Evolutionary conservation across 352 stramenopile genomes (phyloP).

Genomic region (Pythium scleroteichum): DNA sequence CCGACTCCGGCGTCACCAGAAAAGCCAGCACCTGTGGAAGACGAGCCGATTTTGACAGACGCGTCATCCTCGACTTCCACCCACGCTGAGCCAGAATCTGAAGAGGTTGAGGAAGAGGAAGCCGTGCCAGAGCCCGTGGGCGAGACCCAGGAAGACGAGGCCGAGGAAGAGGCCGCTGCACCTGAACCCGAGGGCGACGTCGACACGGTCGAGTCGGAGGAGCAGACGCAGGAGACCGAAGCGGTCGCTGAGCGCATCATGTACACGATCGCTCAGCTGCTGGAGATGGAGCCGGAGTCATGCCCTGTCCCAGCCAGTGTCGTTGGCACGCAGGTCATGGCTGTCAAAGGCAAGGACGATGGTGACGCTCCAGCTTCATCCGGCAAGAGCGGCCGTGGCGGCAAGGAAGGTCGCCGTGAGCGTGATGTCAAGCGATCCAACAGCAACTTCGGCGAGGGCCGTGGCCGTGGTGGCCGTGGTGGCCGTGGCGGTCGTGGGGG

Average conservation of each 20-base stretch:
- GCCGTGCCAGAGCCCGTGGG: too few species aligned
- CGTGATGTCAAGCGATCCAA: slow-evolving; percentile 45
- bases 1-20: slow-evolving; percentile 20
- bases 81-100: slow-evolving; percentile 35
- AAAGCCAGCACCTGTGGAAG: slow-evolving; percentile 12
- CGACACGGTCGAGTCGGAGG: slow-evolving; percentile 25
- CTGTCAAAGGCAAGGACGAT: slow-evolving; percentile 53
- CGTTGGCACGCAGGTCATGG: slow-evolving; percentile 45
- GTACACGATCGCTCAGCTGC: slow-evolving; percentile 76
- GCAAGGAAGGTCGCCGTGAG: slow-evolving; percentile 31
- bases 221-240: slow-evolving; percentile 33
- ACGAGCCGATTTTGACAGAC: slow-evolving; percentile 27
- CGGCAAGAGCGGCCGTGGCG: slow-evolving; percentile 27
- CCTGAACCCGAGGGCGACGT: slow-evolving; percentile 5
- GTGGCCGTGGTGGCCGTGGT: slow-evolving; percentile 40
- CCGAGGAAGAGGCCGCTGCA: slow-evolving; percentile 5
- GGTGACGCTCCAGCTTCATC: slow-evolving; percentile 12
- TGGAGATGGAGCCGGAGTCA: slow-evolving; percentile 65
- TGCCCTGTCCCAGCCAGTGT: slow-evolving; percentile 56
- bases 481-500: slow-evolving; percentile 46
- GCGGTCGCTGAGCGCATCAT: slow-evolving; percentile 59
- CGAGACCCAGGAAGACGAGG: slow-evolving; percentile 1
- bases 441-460: slow-evolving; percentile 45
- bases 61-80: slow-evolving; percentile 31
- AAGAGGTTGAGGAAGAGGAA: slow-evolving; percentile 30